phyloP scores from a whole-genome alignment of 148 eudicot genomes.

The Persicaria maculosa region DNA sequence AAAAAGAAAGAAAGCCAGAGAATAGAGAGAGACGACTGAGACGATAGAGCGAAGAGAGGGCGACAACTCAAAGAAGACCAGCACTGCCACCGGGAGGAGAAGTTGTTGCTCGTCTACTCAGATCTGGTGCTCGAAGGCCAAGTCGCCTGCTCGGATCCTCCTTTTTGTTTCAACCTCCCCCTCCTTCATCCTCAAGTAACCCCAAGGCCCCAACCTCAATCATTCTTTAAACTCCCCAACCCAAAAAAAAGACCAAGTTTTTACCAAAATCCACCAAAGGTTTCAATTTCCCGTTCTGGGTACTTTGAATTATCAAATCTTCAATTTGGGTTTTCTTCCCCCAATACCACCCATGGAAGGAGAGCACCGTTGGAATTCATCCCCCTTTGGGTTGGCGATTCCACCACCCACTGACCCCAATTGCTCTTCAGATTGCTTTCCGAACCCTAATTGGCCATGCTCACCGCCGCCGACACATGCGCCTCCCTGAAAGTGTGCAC shows the following conservation, averaged over 20 bases:
- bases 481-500: too few species aligned
- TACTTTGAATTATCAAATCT: neutral
- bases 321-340: too few species aligned
- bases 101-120: too few species aligned
- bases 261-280: neutral
- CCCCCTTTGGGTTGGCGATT: neutral
- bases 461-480: too few species aligned
- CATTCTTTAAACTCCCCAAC: neutral
- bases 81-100: too few species aligned
- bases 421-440: conserved; percentile 24
- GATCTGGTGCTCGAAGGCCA: too few species aligned
- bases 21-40: too few species aligned
- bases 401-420: conserved; percentile 22
- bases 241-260: neutral
- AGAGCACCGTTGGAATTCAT: conserved; percentile 7
- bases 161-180: neutral
- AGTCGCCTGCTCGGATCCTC: too few species aligned
- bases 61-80: too few species aligned
- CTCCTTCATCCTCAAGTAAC: neutral
- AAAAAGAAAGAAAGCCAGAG: too few species aligned
- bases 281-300: neutral
- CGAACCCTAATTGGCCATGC: conserved; percentile 34
- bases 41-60: too few species aligned
- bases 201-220: neutral
- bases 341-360: neutral